A percentile compares a stretch with the other conserved stretches of the same genome.
Evolutionary conservation across 306 rosid genomes (phyloP).

Genomic region (Dalbergia cochinchinensis): DNA sequence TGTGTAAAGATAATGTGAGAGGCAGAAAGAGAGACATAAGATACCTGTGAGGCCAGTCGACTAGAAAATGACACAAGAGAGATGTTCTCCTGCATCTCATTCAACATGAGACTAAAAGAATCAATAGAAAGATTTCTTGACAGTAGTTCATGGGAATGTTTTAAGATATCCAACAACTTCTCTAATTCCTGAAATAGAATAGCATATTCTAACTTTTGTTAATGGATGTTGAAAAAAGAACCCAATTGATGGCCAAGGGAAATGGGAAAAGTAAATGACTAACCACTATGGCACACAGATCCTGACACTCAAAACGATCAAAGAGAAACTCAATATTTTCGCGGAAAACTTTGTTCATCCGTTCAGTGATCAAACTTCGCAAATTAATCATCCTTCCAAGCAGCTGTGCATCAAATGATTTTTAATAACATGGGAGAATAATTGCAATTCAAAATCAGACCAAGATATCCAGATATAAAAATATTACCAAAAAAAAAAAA

Average conservation of each 20-base stretch:
- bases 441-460: slow-evolving; percentile 11
- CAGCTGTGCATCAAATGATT: slow-evolving; percentile 63
- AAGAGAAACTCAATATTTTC: slow-evolving; percentile 94
- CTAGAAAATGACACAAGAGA: slow-evolving; percentile 97
- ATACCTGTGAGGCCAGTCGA: slow-evolving; percentile 96
- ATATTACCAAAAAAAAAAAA: not conserved
- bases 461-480: slow-evolving; percentile 3
- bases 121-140: slow-evolving; percentile 85
- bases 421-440: slow-evolving; percentile 26
- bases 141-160: slow-evolving; percentile 84
- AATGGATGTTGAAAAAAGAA: slow-evolving; percentile 32
- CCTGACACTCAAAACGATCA: slow-evolving; percentile 98
- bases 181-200: slow-evolving; percentile 83
- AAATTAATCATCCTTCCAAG: slow-evolving; percentile 95
- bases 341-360: slow-evolving; percentile 89
- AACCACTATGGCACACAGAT: slow-evolving; percentile 93
- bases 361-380: slow-evolving; percentile 82
- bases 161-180: slow-evolving; percentile 81
- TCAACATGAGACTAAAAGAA: slow-evolving; percentile 84
- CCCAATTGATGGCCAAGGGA: slow-evolving; percentile 33
- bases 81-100: slow-evolving; percentile 97
- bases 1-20: not conserved
- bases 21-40: slow-evolving; percentile 33
- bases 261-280: slow-evolving; percentile 54
- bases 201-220: slow-evolving; percentile 31